Conservation (phyloP, 805 yeast genomes). For the Wickerhamomyces ciferrii region DNA sequence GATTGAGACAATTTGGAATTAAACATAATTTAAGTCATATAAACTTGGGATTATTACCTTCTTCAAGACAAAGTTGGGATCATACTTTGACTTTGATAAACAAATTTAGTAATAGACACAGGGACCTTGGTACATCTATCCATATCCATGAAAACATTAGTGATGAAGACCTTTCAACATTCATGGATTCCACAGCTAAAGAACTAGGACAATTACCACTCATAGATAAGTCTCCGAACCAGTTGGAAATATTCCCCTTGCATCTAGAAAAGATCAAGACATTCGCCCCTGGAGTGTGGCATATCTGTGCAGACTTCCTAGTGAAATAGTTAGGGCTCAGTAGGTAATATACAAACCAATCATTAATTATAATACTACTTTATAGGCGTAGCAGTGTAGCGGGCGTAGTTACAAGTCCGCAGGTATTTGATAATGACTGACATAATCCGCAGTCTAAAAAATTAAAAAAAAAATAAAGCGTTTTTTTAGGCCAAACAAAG, state of each 20-base stretch:
- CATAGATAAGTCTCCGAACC: neutral
- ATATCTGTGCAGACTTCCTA: slow-evolving; percentile 48
- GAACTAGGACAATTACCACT: slow-evolving; percentile 3
- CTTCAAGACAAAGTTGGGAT: slow-evolving; percentile 59
- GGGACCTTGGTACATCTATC: slow-evolving; percentile 22
- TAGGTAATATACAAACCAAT: too few relatives aligned
- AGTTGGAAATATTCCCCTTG: slow-evolving; percentile 2
- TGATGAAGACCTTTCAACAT: slow-evolving; percentile 29
- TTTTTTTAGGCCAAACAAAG: neutral
- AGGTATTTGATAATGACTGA: too few relatives aligned
- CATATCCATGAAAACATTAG: slow-evolving; percentile 80
- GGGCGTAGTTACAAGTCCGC: too few relatives aligned
- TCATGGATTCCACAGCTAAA: slow-evolving; percentile 3
- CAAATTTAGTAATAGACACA: neutral
- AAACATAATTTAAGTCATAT: slow-evolving; percentile 42
- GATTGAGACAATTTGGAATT: slow-evolving; percentile 28
- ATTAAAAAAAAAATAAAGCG: neutral
- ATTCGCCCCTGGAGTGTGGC: slow-evolving; percentile 86
- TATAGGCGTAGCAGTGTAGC: too few relatives aligned
- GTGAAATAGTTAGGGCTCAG: too few relatives aligned
- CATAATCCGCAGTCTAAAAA: neutral
- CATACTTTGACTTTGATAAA: slow-evolving; percentile 28
- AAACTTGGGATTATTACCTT: slow-evolving; percentile 76
- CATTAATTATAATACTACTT: too few relatives aligned
- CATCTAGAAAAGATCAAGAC: slow-evolving; percentile 70